A percentile compares a stretch with the other conserved stretches of the same genome.
Conservation (phyloP, 768 basidiomycete species). For the Coprinopsis sp. region DNA sequence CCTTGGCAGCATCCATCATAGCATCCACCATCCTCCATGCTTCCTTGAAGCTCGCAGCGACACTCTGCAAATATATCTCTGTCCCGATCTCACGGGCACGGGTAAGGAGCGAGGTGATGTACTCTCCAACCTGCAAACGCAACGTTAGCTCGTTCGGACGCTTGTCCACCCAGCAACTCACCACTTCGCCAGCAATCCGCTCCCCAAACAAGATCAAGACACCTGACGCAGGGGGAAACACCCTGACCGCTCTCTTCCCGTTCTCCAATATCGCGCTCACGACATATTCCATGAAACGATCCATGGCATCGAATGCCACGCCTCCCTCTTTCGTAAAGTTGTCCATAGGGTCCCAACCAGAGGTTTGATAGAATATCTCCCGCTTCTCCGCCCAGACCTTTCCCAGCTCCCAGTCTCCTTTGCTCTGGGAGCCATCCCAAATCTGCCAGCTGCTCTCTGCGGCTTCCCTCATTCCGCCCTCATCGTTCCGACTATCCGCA, state of each 20-base stretch:
- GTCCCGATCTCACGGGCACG: slow-evolving; percentile 73
- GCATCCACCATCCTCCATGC: slow-evolving; percentile 82
- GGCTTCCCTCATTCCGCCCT: slow-evolving; percentile 72
- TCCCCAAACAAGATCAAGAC: slow-evolving; percentile 83
- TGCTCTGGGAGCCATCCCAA: slow-evolving; percentile 52
- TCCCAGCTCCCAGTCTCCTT: slow-evolving; percentile 83
- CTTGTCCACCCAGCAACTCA: slow-evolving; percentile 18
- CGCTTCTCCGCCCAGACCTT: slow-evolving; percentile 95
- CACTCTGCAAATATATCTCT: slow-evolving; percentile 72
- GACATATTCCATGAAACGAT: slow-evolving; percentile 74
- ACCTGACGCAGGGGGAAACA: slow-evolving; percentile 78
- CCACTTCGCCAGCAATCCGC: slow-evolving; percentile 80
- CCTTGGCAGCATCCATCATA: slow-evolving; percentile 53
- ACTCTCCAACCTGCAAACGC: slow-evolving; percentile 77
- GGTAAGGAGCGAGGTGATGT: slow-evolving; percentile 71
- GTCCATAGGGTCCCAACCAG: slow-evolving; percentile 71
- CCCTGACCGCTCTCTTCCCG: slow-evolving; percentile 73
- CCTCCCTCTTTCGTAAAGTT: slow-evolving; percentile 74
- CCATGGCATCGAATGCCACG: slow-evolving; percentile 92
- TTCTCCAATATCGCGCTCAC: slow-evolving; percentile 64
- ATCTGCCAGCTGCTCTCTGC: slow-evolving; percentile 87
- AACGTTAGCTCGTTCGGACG: background rate
- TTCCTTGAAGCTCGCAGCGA: slow-evolving; percentile 87
- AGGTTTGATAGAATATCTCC: slow-evolving; percentile 87
- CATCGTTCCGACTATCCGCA: slow-evolving; percentile 73